These are phyloP conservation scores for Chlamydomonas sp. DNA, from an alignment of 139 green algal genomes.

Conservation along the genomic window DNA sequence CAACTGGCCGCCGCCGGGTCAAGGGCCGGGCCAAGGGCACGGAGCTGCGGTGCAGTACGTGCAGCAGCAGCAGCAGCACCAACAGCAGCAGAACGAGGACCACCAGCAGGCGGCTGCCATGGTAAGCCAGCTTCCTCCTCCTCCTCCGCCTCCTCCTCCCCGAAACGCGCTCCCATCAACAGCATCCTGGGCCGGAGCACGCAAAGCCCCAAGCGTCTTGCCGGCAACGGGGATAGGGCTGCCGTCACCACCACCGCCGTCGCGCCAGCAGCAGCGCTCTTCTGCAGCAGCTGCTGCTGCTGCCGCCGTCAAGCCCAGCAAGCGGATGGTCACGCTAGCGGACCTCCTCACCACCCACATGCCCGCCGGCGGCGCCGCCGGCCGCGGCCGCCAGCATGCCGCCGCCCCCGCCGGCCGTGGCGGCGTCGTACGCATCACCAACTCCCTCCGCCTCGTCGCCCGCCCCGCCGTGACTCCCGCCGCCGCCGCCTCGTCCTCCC, in stretches of 20 bases:
- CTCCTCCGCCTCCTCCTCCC: too few species aligned
- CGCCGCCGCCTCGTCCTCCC: background rate
- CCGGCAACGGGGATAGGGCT: background rate
- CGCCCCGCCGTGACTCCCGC: background rate
- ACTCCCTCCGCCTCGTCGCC: background rate
- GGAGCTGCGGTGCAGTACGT: background rate
- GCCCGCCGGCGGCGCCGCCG: background rate
- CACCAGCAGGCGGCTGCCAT: too few species aligned
- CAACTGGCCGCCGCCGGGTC: too few species aligned
- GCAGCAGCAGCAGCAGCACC: constrained; percentile 9
- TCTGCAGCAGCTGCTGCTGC: background rate
- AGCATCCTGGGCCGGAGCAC: too few species aligned
- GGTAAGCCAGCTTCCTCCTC: too few species aligned
- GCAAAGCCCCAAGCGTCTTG: too few species aligned
- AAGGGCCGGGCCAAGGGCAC: background rate
- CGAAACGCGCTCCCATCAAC: too few species aligned
- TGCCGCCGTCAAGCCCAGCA: constrained; percentile 4
- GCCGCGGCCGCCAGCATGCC: too few species aligned
- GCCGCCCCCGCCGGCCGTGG: background rate
- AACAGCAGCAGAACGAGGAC: background rate
- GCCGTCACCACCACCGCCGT: background rate
- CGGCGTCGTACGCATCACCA: constrained; percentile 9
- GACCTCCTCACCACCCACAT: constrained; percentile 10
- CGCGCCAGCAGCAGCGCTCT: background rate
- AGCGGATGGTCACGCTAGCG: constrained; percentile 20